Base-by-base conservation (phyloP, 257 asterid species). In the Nicotiana knightiana region DNA sequence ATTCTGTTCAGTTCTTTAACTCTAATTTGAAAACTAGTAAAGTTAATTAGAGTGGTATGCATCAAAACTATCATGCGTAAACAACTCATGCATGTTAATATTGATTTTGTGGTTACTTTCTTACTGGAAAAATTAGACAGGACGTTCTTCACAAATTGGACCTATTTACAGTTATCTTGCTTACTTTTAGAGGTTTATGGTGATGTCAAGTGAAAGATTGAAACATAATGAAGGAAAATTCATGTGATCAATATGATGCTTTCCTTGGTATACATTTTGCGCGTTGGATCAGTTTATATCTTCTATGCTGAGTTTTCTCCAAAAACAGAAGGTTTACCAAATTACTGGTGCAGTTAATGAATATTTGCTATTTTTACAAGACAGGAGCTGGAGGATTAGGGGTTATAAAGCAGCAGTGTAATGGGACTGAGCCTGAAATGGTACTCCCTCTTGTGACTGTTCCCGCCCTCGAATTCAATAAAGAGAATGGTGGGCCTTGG, bases 401-500 rank as follows among this genome's bases (percentile, higher is more conserved):
- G 82, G 96, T 89, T 73, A 81, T 84, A 66, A 92, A 91, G 85
- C 97, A 87, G 87, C 91, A 87, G 61, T 87, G 85, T 88, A 88
- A 88, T 73, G 92, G 93, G 82, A 33, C 89, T 0, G 95, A 92
- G 81, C 85, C 92, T 54, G 98, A 89, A 85, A 90, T 87, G 84
- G 82, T 88, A 62, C 95, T 92, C 24, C 94, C 99, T n/a, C 93
- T 93, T 2, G 97, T 90, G 21, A 88, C 94, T 37, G 91, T 92
- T 82, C 94, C 94, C 65, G 84, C 90, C 65, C 61, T 92, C 0
- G 95, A 86, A 79, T 93, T 88, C 88, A 86, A 85, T 77, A 92
- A 90, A 91, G 99, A 92, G 76, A 95, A 91, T 54, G 90, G 92
- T 16, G 89, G 92, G 62, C 82, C 87, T 67, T 95, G 97, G 96